Evolutionary conservation across 2,329 filamentous ascomycete genomes (phyloP), one percentile per base, ranked within the genome.

Genomic region (Bipolaris gigantea): DNA sequence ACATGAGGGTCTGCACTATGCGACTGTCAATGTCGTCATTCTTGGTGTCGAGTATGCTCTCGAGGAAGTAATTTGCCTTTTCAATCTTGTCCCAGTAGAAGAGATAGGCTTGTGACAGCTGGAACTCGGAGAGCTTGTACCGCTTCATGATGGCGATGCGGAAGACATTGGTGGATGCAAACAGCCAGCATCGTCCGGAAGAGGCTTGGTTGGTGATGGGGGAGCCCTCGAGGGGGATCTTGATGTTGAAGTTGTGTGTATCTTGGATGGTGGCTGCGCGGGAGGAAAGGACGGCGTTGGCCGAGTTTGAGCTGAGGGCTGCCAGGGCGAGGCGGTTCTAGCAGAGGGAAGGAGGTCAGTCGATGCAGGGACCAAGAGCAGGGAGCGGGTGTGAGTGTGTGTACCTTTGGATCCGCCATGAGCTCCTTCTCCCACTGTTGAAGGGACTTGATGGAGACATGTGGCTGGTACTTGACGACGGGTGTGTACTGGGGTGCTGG

Each of bases 81-180:
- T 96, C 92, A 18, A 96, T 84, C 77, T 96, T 96, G 74, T 96
- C 92, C 88, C 89, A 95, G 81, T 91, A 96, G 77, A 93, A 96
- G 4, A 96, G 82, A 67, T 95, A 95, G 1, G 87, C 81, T 75
- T 96, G 92, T 27, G 88, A 92, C n/a, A 96, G 80, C 79, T 96
- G 89, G 66, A 96, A 95, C 48, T 83, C 80, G 42, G 86, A 83
- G 18, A 96, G 83, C 59, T 86, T 84, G 74, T 95, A 89, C 66
- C 87, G 87, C 75, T 89, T 88, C 88, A 94, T 93, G 42, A 96
- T 80, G 1, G 90, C 88, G n/a, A 96, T 83, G 25, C 92, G 88
- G 76, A 96, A 94, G 51, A 95, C 87, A 65, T 96, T 96, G n/a
- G 90, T 94, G 4, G 89, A 85, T 1, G 92, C 92, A 65, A 96